Percentiles rank a stretch among this genome's conserved stretches.
These are phyloP conservation scores for Camellia japonica DNA, from an alignment of 148 eudicot species.

Conservation along the genomic window DNA sequence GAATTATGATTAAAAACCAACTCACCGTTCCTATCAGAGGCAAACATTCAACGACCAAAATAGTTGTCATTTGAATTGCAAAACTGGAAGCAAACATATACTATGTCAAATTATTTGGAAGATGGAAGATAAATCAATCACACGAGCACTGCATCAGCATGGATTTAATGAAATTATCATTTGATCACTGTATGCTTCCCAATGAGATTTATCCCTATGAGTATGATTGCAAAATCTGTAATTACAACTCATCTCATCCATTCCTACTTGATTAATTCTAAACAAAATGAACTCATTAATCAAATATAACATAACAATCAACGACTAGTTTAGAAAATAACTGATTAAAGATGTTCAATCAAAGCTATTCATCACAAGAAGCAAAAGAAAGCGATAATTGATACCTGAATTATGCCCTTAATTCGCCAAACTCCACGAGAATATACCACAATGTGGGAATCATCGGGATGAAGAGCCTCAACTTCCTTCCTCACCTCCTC, in stretches of 20 bases:
- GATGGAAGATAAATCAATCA: no score
- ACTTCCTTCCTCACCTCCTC: constrained; percentile 43
- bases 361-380: background rate
- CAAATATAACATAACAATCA: background rate
- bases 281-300: background rate
- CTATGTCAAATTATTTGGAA: no score
- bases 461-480: constrained; percentile 36
- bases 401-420: constrained; percentile 42
- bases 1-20: background rate
- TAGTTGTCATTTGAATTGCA: no score
- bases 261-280: background rate
- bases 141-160: background rate
- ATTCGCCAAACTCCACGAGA: constrained; percentile 38
- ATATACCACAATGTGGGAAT: constrained; percentile 29
- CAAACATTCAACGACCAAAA: background rate
- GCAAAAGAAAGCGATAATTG: background rate
- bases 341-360: background rate
- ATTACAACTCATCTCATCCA: background rate
- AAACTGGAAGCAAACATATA: no score
- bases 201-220: background rate
- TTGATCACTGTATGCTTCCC: background rate
- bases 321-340: background rate
- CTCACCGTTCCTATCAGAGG: background rate
- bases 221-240: background rate
- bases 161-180: background rate